Base-by-base conservation (phyloP, 306 rosid species). In the Prunus kanzakura region DNA sequence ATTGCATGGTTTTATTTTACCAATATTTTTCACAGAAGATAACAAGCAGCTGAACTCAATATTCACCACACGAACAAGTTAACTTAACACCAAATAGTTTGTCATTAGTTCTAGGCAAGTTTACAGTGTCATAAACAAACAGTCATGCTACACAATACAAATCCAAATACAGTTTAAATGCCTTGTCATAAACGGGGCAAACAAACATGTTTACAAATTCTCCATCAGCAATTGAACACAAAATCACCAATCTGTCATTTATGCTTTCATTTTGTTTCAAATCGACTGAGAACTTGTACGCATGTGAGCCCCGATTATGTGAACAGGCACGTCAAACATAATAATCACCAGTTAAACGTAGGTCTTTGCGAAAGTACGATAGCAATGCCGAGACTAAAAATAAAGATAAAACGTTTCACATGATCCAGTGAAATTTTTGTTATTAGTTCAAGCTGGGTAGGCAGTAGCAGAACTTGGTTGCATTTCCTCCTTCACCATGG, bases 401-500 rank as follows among this genome's bases (percentile, higher is more conserved):
- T 15, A 20, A 41, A 41, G 5, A 74, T 38, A 43, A 14, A 32
- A 81, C 1, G 69, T 69, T 60, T 45, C 47, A 35, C 71, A 64
- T 43, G 13, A 67, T 35, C 49, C 32, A 70, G 13, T 43, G 54
- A 69, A 16, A 64, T 23, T 52, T 51, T 81, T 14, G 13, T 22
- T 67, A 57, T 3, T 49, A 75, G 64, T 64, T 78, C 66, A 63
- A 6, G 72, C 69, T 64, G 50, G 75, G 63, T 82, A 52, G 74
- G 79, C 76, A 66, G 79, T 74, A 66, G 76, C 35, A 66, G 73
- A 35, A 64, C 77, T 35, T 10, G 70, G 77, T 50, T 82, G 85
- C 73, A 78, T 45, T 68, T 84, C 82, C 29, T 82, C 75, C 70
- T 80, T 74, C 23, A 29, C 75, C 68, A 45, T 15, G 2, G 46